These are phyloP conservation scores for Pythium myriotylum DNA, from an alignment of 352 stramenopile species.

Conservation along the genomic window DNA sequence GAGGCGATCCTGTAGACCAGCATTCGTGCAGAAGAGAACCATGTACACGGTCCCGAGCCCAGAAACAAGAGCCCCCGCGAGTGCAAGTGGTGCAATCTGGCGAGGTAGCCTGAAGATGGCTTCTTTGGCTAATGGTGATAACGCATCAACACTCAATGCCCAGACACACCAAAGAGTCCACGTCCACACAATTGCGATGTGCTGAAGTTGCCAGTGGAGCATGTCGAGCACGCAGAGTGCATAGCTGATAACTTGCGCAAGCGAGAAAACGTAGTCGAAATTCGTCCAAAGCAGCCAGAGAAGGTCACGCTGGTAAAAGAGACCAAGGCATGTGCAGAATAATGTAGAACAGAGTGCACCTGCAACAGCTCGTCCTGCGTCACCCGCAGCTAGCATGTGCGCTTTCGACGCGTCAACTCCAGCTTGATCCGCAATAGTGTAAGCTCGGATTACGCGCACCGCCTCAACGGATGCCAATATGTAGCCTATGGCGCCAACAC, in stretches of 20 bases:
- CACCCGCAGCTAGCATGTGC: too few relatives aligned
- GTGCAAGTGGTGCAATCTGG: not conserved
- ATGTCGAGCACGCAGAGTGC: not conserved
- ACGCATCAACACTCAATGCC: conserved; percentile 11
- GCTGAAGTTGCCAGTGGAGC: conserved; percentile 6
- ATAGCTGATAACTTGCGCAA: not conserved
- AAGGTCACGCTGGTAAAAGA: conserved; percentile 7
- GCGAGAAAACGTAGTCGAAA: conserved; percentile 19
- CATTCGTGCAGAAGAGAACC: not conserved
- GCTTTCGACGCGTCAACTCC: too few relatives aligned
- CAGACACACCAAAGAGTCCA: conserved; percentile 19
- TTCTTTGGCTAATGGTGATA: conserved; percentile 10
- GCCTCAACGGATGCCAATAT: not conserved
- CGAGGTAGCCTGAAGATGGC: conserved; percentile 5
- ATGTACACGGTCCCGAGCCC: not conserved
- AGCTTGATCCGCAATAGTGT: too few relatives aligned
- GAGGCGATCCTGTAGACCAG: not conserved
- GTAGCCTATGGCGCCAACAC: not conserved
- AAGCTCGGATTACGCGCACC: too few relatives aligned
- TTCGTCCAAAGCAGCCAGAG: conserved; percentile 3
- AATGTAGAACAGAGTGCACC: not conserved
- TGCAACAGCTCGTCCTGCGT: not conserved
- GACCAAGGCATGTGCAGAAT: conserved; percentile 5
- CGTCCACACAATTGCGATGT: conserved; percentile 1
- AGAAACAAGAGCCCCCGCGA: not conserved